Conservation (phyloP, 495 filamentous ascomycete species). For the Alectoria sarmentosa region DNA sequence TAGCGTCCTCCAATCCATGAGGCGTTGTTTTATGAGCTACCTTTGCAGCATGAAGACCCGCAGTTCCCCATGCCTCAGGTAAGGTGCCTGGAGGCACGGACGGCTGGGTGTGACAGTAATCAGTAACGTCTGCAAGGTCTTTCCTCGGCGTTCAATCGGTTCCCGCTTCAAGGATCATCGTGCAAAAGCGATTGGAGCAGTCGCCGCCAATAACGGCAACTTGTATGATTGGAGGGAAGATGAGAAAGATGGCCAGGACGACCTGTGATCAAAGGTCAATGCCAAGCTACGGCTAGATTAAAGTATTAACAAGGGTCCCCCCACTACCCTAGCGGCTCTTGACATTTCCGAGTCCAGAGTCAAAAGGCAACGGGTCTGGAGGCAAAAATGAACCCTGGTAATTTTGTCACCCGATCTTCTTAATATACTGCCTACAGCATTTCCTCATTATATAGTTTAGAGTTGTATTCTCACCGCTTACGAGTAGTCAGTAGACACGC, state of each 20-base stretch:
- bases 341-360: too few relatives aligned
- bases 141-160: not conserved
- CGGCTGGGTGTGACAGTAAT: not conserved
- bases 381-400: too few relatives aligned
- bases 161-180: not conserved
- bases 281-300: conserved; percentile 4
- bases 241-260: not conserved
- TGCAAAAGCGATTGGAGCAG: not conserved
- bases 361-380: too few relatives aligned
- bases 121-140: not conserved
- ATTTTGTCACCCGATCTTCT: too few relatives aligned
- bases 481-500: too few relatives aligned
- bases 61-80: conserved; percentile 33
- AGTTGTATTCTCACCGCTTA: too few relatives aligned
- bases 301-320: not conserved
- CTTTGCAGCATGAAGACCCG: conserved; percentile 35
- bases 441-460: too few relatives aligned
- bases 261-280: not conserved
- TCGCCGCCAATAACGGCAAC: not conserved
- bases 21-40: not conserved
- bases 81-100: conserved; percentile 14
- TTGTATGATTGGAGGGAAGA: not conserved
- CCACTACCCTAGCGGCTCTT: not conserved
- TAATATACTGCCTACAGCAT: too few relatives aligned
- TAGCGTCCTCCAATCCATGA: not conserved